Conservation (phyloP, 768 basidiomycete species). For the Leccinum imitatum region DNA sequence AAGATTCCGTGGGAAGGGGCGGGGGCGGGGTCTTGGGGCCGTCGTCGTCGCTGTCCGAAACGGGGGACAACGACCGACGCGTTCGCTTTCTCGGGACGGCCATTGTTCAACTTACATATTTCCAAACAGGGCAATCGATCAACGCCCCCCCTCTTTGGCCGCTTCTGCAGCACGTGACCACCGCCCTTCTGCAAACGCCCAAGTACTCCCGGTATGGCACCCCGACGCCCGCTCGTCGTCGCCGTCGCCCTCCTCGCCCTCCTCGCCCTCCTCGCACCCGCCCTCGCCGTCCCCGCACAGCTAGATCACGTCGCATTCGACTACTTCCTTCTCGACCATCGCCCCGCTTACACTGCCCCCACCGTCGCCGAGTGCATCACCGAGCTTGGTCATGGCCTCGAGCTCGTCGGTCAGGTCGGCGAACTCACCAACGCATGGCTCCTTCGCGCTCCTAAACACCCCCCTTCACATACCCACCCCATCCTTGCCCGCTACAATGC, state of each 20-base stretch:
- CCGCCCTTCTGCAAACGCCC: background rate
- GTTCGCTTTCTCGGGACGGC: slow-evolving; percentile 24
- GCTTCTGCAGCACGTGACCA: slow-evolving; percentile 18
- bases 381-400: slow-evolving; percentile 71
- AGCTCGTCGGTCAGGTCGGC: slow-evolving; percentile 86
- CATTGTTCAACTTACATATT: slow-evolving; percentile 17
- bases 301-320: slow-evolving; percentile 62
- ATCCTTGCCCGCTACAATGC: slow-evolving; percentile 50
- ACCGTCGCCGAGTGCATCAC: slow-evolving; percentile 59
- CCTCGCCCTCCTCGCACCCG: slow-evolving; percentile 5
- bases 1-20: background rate
- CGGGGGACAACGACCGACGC: slow-evolving; percentile 22
- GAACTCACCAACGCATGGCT: slow-evolving; percentile 84
- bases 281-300: slow-evolving; percentile 26
- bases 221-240: slow-evolving; percentile 9
- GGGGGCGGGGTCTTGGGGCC: slow-evolving; percentile 13
- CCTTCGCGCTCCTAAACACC: slow-evolving; percentile 53
- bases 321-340: slow-evolving; percentile 81
- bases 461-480: slow-evolving; percentile 14
- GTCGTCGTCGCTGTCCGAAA: slow-evolving; percentile 18
- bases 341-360: slow-evolving; percentile 48
- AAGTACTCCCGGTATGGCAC: slow-evolving; percentile 9
- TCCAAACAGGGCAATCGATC: slow-evolving; percentile 3
- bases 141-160: background rate
- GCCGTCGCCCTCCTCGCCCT: slow-evolving; percentile 4